Evolutionary conservation across 2,329 filamentous ascomycete species (phyloP).

Genomic region (Aureobasidium sp.): DNA sequence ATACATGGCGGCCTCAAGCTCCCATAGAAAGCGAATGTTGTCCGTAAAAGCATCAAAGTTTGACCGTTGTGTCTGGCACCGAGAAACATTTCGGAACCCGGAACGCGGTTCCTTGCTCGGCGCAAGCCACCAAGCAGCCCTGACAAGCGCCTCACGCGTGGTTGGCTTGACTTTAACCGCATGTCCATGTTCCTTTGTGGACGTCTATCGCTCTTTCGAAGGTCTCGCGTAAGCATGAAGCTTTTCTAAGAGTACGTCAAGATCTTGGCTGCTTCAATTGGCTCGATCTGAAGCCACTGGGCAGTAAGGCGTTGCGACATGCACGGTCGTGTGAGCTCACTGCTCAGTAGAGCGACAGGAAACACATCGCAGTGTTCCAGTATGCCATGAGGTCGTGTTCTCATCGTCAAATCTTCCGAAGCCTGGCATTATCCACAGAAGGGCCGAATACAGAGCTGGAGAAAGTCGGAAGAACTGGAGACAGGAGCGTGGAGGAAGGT

Average conservation of each 20-base stretch:
- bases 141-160: conserved; percentile 5
- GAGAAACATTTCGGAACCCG: not conserved
- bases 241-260: not conserved
- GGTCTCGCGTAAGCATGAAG: not conserved
- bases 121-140: conserved; percentile 1
- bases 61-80: not conserved
- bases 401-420: not conserved
- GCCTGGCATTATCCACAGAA: conserved; percentile 7
- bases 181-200: not conserved
- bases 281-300: not conserved
- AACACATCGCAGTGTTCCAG: not conserved
- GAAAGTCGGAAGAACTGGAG: conserved; percentile 48
- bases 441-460: conserved; percentile 29
- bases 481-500: conserved; percentile 30
- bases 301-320: not conserved
- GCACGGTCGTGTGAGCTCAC: not conserved
- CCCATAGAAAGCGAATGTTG: not conserved
- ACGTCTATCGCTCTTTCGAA: not conserved
- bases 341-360: not conserved
- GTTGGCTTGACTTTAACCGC: conserved; percentile 8
- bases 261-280: not conserved
- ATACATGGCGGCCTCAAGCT: not conserved
- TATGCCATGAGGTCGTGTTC: not conserved
- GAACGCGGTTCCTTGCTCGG: not conserved
- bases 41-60: not conserved